Evolutionary conservation across 2,329 filamentous ascomycete species (phyloP).

Genomic region (Chrysoporthe puriensis): DNA sequence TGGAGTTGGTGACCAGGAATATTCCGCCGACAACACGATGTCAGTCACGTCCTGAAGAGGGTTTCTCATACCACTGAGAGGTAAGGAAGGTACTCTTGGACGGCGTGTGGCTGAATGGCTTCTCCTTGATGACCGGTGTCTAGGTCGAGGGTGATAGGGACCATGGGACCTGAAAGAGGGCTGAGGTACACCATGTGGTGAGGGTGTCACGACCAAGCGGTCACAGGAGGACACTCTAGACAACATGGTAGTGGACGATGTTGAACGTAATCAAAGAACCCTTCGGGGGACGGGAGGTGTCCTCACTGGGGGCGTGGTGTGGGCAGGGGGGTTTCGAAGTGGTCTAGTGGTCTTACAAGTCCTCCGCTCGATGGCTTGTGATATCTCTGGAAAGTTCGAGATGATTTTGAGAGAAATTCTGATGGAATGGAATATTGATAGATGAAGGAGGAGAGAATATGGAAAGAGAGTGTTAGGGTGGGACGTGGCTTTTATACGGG

Average conservation of each 20-base stretch:
- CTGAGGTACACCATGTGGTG: not conserved
- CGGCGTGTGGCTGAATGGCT: not conserved
- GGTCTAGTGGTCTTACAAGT: constrained; percentile 17
- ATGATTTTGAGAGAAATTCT: constrained; percentile 9
- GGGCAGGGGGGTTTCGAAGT: not conserved
- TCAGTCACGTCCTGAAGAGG: constrained; percentile 20
- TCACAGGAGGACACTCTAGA: not conserved
- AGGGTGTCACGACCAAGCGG: constrained; percentile 9
- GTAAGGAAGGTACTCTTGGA: not conserved
- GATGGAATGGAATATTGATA: constrained; percentile 16
- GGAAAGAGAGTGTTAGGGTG: constrained; percentile 15
- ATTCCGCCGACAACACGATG: constrained; percentile 15
- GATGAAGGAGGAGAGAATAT: constrained; percentile 20
- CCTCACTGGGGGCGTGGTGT: not conserved
- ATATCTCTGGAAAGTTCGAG: constrained; percentile 16
- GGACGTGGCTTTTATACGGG: constrained; percentile 28
- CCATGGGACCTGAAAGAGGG: not conserved
- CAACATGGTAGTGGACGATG: not conserved
- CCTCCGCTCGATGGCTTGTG: constrained; percentile 11
- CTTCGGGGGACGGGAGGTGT: not conserved
- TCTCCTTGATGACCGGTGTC: constrained; percentile 3
- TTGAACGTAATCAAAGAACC: not conserved
- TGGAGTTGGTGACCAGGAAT: constrained; percentile 5
- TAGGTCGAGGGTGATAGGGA: not conserved
- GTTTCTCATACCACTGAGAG: not conserved